Conservation (phyloP, 148 eudicot species). For the Chenopodium berlandieri region DNA sequence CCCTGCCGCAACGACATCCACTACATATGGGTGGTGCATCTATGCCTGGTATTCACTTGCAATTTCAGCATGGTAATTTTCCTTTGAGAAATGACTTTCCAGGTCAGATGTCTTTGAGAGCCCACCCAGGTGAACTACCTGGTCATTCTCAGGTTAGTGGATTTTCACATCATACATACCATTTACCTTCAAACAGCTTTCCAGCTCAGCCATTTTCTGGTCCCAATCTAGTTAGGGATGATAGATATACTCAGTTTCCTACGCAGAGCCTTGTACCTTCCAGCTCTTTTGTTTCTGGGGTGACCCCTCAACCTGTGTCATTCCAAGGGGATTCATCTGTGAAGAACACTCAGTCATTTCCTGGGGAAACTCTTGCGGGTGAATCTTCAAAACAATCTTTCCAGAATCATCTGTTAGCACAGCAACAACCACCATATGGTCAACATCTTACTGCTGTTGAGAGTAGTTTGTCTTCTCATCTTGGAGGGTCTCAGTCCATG, state of each 20-base stretch:
- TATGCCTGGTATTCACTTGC: constrained; percentile 33
- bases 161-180: constrained; percentile 38
- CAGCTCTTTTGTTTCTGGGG: constrained; percentile 35
- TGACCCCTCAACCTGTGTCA: constrained; percentile 22
- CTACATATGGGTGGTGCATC: constrained; percentile 33
- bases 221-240: constrained; percentile 34
- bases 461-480: constrained; percentile 29
- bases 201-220: constrained; percentile 38
- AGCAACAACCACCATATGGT: constrained; percentile 34
- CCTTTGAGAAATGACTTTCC: constrained; percentile 44
- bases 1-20: constrained; percentile 46
- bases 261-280: constrained; percentile 29
- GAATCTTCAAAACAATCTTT: constrained; percentile 23
- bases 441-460: constrained; percentile 36
- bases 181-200: constrained; percentile 34
- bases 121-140: constrained; percentile 34
- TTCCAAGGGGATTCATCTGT: constrained; percentile 27
- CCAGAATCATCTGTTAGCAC: constrained; percentile 36
- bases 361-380: constrained; percentile 16
- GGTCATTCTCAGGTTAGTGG: constrained; percentile 42
- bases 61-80: constrained; percentile 49
- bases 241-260: constrained; percentile 37
- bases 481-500: constrained; percentile 34
- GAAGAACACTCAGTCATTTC: constrained; percentile 17
- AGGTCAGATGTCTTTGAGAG: constrained; percentile 36